Evolutionary conservation across 495 filamentous ascomycete genomes (phyloP).

Genomic region (Chaetomium cochliodes): DNA sequence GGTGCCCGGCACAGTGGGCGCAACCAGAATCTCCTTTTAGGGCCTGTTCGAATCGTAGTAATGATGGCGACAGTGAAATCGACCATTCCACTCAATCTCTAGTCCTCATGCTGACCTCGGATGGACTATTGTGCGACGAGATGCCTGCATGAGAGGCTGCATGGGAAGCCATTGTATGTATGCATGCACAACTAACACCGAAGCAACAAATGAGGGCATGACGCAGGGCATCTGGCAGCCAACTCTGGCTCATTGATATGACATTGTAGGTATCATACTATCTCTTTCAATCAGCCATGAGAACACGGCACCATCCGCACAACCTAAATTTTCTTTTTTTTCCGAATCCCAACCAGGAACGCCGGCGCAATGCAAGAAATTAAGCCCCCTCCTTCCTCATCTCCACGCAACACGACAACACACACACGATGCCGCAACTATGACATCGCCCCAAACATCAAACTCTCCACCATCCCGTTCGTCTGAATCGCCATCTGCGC

Average conservation of each 20-base stretch:
- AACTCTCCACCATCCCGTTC: constrained; percentile 79
- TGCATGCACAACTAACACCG: too few relatives aligned
- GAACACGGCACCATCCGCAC: constrained; percentile 1
- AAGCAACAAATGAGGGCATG: too few relatives aligned
- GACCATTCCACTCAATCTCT: too few relatives aligned
- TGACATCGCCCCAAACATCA: constrained; percentile 48
- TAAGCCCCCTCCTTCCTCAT: background rate
- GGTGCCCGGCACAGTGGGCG: background rate
- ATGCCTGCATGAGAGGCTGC: too few relatives aligned
- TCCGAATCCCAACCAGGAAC: constrained; percentile 13
- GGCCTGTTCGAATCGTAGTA: background rate
- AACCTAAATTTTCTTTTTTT: constrained; percentile 12
- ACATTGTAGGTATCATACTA: constrained; percentile 18
- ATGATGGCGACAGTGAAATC: background rate
- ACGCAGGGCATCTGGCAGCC: background rate
- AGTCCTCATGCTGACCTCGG: too few relatives aligned
- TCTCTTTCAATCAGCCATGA: background rate
- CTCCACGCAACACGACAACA: background rate
- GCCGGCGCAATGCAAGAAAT: constrained; percentile 22
- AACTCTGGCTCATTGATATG: background rate
- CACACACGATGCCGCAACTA: background rate
- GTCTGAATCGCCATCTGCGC: constrained; percentile 75
- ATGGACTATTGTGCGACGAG: too few relatives aligned
- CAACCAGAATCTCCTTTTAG: background rate
- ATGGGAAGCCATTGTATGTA: too few relatives aligned